These are phyloP conservation scores for Suillus discolor DNA, from an alignment of 768 basidiomycete species.

Conservation along the genomic window DNA sequence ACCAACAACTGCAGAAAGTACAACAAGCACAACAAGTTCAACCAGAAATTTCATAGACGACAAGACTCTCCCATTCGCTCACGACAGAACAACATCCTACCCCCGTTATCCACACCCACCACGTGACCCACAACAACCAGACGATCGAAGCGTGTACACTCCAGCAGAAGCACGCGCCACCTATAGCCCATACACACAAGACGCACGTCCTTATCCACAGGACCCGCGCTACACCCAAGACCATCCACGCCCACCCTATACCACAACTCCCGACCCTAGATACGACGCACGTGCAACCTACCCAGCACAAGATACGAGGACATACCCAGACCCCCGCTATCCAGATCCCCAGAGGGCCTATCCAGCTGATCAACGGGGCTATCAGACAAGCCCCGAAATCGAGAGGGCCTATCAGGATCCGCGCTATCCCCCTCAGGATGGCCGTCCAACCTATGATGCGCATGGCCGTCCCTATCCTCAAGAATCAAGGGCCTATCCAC, in stretches of 20 bases:
- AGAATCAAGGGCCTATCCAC: background rate
- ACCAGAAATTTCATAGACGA: constrained; percentile 18
- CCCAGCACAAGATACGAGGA: constrained; percentile 1
- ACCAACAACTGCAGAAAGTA: constrained; percentile 23
- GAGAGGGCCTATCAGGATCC: background rate
- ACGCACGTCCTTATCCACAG: background rate
- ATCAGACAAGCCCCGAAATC: background rate
- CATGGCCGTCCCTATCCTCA: background rate
- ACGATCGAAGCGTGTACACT: constrained; percentile 8
- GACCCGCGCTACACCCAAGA: background rate
- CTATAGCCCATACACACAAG: background rate
- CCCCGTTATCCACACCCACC: background rate
- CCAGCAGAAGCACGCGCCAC: constrained; percentile 7
- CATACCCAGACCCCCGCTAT: constrained; percentile 1
- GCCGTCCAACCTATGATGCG: background rate
- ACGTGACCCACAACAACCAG: constrained; percentile 4
- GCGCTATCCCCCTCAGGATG: background rate
- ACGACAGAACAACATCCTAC: constrained; percentile 15
- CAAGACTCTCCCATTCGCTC: constrained; percentile 17
- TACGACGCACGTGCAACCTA: constrained; percentile 9
- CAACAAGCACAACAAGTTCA: constrained; percentile 20
- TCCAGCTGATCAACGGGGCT: background rate
- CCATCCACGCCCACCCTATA: constrained; percentile 3
- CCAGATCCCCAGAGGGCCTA: background rate
- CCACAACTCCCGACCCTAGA: constrained; percentile 11